Base-by-base conservation (phyloP, 2,329 filamentous ascomycete genomes). In the Aspergillus melleus region DNA sequence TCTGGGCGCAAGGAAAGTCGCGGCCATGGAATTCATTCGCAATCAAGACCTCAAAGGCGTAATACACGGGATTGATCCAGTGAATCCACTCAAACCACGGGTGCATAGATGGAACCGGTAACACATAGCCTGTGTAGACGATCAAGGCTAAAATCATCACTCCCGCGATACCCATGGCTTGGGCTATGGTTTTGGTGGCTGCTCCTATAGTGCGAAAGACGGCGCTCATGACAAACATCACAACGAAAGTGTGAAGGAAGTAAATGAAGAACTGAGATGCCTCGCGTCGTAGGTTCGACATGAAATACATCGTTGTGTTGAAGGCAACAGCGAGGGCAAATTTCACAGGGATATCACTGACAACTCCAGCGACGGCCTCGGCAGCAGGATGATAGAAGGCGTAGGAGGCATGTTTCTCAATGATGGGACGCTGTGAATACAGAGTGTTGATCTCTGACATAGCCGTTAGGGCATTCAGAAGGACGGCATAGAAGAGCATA, bases 231-330 rank as follows among this genome's bases (percentile, higher is more conserved):
- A 85, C 82, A 67, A 96, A 68, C 1, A 90, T 90, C 2, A 87
- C 86, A 59, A 84, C 73, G 77, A 95, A 93, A 2, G 86, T 88
- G 70, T 93, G 83, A 54, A 96, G 81, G 57, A 92, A 77, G 83
- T 91, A 96, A 80, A 93, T 90, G 82, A 96, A 96, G 81, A 95
- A 96, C 1, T 87, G 78, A 1, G 88, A 88, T 0, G 90, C 79
- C 64, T 89, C 87, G 55, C 91, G 83, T 55, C 89, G 85, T 29
- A 97, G 79, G 62, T 91, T 90, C 0, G 90, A 88, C 85, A 96
- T 87, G 77, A 96, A 96, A 79, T 96, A 96, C 4, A 96, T 75
- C 2, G 86, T 83, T 32, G 92, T 59, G 72, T 96, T 94, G 81
- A 96, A 96, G 4, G 85, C 76, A 61, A 95, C 83, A 2, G 85